phyloP scores from a whole-genome alignment of 805 yeast genomes.

The Teunomyces funiuensis region DNA sequence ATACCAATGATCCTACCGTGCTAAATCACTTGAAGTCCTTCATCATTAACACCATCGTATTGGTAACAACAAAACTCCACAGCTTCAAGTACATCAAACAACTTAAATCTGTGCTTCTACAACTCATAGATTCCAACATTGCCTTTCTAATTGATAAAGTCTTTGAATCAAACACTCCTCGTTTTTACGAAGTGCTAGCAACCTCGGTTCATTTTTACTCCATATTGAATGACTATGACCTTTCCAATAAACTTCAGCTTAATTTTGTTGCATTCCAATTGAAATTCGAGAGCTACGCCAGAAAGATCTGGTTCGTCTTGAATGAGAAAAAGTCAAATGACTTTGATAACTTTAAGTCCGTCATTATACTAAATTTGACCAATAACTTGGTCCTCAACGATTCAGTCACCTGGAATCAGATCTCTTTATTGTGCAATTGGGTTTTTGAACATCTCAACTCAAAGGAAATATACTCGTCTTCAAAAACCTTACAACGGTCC shows the following conservation, averaged over 20 bases:
- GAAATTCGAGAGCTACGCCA: slow-evolving; percentile 29
- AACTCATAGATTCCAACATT: slow-evolving; percentile 18
- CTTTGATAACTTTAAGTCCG: slow-evolving; percentile 26
- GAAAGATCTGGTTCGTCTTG: slow-evolving; percentile 33
- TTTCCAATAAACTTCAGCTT: slow-evolving; percentile 27
- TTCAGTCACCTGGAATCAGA: slow-evolving; percentile 23
- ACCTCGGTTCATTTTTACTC: slow-evolving; percentile 32
- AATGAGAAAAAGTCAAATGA: slow-evolving; percentile 9
- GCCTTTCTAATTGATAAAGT: slow-evolving; percentile 14
- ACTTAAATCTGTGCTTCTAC: slow-evolving; percentile 19
- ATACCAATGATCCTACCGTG: slow-evolving; percentile 11
- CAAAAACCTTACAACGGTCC: slow-evolving; percentile 5
- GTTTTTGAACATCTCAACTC: slow-evolving; percentile 19
- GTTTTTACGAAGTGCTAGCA: slow-evolving; percentile 10
- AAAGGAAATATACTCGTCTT: background rate
- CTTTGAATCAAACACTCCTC: background rate
- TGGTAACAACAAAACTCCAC: slow-evolving; percentile 29
- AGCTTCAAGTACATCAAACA: slow-evolving; percentile 23
- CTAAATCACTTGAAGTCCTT: slow-evolving; percentile 30
- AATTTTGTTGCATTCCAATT: slow-evolving; percentile 21
- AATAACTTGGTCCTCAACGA: slow-evolving; percentile 28
- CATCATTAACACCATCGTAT: slow-evolving; percentile 31
- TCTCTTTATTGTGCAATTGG: slow-evolving; percentile 27
- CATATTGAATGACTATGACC: slow-evolving; percentile 36
- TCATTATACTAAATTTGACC: slow-evolving; percentile 30